Base-by-base conservation (phyloP, 2,329 filamentous ascomycete species). In the Colletotrichum spaethianum region DNA sequence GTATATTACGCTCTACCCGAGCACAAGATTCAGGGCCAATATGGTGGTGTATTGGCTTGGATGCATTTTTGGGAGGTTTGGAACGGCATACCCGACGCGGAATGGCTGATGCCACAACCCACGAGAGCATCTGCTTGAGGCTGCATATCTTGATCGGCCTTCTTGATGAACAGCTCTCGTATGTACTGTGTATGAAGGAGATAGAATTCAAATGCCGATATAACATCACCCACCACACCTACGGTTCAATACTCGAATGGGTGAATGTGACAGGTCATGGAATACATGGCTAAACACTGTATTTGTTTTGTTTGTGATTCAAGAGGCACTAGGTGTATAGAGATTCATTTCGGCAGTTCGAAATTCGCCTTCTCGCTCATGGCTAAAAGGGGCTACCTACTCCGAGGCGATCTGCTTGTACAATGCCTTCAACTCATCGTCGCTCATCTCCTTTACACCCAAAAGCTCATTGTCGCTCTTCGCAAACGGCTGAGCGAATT, bases 381-480 rank as follows among this genome's bases (percentile, higher is more conserved):
- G 3, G 3, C 56, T 16, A 33, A 18, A 8, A 44, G 12, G 3
- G 18, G 18, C 26, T 42, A 31, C 2, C 20, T 72, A 69, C 72
- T 74, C 64, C 1, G 48, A n/a, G 4, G 70, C 55, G 44, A 75
- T 55, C 1, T 60, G 28, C 63, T 70, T 74, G 52, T 66, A 75
- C 20, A 77, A 62, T 44, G 60, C 68, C 68, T 74, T 75, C 14
- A 76, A 46, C 46, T 76, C 70, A 7, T 76, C 74, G 14, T 77
- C 75, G 11, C 63, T 63, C 75, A 75, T 70, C 23, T 65, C 67
- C 72, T 74, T 60, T 3, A 78, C 48, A 18, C 76, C 73, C 1
- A 78, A 52, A 23, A 77, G 53, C 16, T 56, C 74, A 31, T 77
- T 78, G 14, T 77, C 76, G n/a, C 53, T 69, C 71, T 73, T 75